These are phyloP conservation scores for Penicillium thymicola DNA, from an alignment of 2,329 filamentous ascomycete species.

Conservation along the genomic window DNA sequence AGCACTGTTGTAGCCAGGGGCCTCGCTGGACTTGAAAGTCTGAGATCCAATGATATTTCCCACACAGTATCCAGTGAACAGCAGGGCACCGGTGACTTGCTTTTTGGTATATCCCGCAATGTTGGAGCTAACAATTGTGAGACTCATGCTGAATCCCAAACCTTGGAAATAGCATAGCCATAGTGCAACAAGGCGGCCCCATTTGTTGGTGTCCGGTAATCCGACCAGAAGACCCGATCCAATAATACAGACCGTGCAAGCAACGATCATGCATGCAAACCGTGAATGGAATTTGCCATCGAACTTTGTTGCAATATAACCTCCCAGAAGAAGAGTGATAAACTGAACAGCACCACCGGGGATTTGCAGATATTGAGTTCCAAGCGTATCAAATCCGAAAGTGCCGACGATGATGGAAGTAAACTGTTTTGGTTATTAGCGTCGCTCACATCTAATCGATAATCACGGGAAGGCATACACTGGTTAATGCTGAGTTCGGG, in stretches of 20 bases:
- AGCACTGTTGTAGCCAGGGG: constrained; percentile 46
- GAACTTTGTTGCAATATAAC: constrained; percentile 51
- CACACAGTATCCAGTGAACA: constrained; percentile 55
- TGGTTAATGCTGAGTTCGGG: constrained; percentile 56
- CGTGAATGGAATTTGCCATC: constrained; percentile 47
- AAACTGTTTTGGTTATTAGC: constrained; percentile 32
- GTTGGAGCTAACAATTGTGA: constrained; percentile 55
- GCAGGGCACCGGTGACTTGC: constrained; percentile 48
- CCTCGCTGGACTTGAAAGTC: constrained; percentile 51
- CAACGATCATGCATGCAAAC: constrained; percentile 55
- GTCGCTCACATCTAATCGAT: not conserved
- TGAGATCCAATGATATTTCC: constrained; percentile 56
- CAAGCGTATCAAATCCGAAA: constrained; percentile 49
- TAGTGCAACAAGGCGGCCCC: constrained; percentile 56
- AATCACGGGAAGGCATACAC: constrained; percentile 18
- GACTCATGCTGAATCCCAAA: constrained; percentile 52
- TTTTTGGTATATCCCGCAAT: constrained; percentile 57
- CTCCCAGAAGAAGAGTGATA: constrained; percentile 51
- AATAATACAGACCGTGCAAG: constrained; percentile 55
- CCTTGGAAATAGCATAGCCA: constrained; percentile 58
- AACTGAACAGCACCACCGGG: constrained; percentile 59
- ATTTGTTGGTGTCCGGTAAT: constrained; percentile 51
- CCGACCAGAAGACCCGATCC: constrained; percentile 53
- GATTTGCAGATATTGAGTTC: constrained; percentile 59
- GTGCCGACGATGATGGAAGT: constrained; percentile 49